Evolutionary conservation across 2,329 filamentous ascomycete species (phyloP).

Genomic region (Arachnomyces sp.): DNA sequence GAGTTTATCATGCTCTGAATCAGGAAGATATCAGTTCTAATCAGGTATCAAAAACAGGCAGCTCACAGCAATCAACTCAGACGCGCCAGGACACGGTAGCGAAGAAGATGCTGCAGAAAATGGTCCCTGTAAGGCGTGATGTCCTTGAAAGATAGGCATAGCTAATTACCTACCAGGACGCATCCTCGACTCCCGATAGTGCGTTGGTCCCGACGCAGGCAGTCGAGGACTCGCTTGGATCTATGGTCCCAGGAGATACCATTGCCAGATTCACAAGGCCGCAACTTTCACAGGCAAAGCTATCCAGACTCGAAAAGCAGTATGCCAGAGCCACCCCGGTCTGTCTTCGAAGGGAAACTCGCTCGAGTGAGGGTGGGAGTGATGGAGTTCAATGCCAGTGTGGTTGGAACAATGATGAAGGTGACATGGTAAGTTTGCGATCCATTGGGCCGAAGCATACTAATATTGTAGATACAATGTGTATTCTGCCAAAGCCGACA

Average conservation of each 20-base stretch:
- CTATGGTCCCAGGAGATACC: no score
- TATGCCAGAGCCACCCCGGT: conserved; percentile 1
- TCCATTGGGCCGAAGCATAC: conserved; percentile 1
- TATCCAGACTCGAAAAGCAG: conserved; percentile 13
- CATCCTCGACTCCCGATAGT: conserved; percentile 16
- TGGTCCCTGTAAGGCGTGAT: conserved; percentile 19
- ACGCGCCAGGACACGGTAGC: conserved; percentile 18
- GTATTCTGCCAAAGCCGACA: conserved; percentile 38
- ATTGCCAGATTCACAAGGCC: conserved; percentile 1
- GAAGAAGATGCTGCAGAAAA: conserved; percentile 22
- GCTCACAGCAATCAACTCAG: conserved; percentile 18
- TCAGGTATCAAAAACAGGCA: conserved; percentile 4
- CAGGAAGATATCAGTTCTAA: background rate
- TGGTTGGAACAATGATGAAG: conserved; percentile 30
- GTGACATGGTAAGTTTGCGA: conserved; percentile 31
- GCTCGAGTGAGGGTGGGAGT: background rate
- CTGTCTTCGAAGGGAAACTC: background rate
- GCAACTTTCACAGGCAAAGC: conserved; percentile 14
- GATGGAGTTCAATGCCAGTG: conserved; percentile 33
- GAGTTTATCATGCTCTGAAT: background rate
- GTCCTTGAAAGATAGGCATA: background rate
- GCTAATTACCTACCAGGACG: conserved; percentile 13
- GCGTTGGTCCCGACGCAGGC: conserved; percentile 24
- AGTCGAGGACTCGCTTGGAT: no score
- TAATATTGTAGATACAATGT: conserved; percentile 33